Evolutionary conservation across 495 filamentous ascomycete species (phyloP).

Genomic region (Penicillium maclennaniae): DNA sequence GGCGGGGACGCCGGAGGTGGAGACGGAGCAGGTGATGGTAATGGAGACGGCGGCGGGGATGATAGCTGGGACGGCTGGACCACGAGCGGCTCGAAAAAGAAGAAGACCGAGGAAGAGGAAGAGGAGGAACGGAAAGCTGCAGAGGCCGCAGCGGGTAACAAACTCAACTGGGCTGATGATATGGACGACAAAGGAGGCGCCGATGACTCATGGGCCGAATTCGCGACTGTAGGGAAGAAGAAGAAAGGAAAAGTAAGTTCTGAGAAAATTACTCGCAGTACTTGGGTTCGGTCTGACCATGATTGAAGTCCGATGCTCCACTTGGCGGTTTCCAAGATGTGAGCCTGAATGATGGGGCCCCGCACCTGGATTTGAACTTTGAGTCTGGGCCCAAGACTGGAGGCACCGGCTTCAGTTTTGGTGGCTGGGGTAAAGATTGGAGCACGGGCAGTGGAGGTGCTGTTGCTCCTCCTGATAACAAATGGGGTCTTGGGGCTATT

Average conservation of each 20-base stretch:
- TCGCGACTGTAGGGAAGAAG: constrained; percentile 37
- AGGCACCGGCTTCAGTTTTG: constrained; percentile 38
- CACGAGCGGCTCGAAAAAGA: constrained; percentile 38
- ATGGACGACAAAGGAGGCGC: constrained; percentile 22
- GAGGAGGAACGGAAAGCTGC: constrained; percentile 34
- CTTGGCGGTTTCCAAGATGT: constrained; percentile 44
- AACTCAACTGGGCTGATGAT: constrained; percentile 46
- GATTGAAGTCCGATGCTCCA: constrained; percentile 24
- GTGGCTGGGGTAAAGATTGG: constrained; percentile 46
- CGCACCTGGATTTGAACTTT: constrained; percentile 46
- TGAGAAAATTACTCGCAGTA: neutral
- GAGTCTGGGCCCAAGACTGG: constrained; percentile 30
- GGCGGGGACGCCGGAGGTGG: constrained; percentile 23
- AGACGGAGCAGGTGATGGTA: neutral
- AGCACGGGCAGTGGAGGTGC: constrained; percentile 22
- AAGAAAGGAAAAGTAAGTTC: constrained; percentile 48
- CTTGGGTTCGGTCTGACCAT: neutral
- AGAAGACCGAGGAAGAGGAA: constrained; percentile 36
- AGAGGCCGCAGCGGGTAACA: constrained; percentile 31
- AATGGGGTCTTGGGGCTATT: constrained; percentile 32
- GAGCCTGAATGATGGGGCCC: constrained; percentile 37
- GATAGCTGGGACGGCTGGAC: constrained; percentile 43
- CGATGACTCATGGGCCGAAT: constrained; percentile 37
- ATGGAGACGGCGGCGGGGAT: constrained; percentile 5
- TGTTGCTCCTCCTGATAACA: constrained; percentile 1